Conservation (phyloP, 257 asterid species). For the Przewalskia tangutica region DNA sequence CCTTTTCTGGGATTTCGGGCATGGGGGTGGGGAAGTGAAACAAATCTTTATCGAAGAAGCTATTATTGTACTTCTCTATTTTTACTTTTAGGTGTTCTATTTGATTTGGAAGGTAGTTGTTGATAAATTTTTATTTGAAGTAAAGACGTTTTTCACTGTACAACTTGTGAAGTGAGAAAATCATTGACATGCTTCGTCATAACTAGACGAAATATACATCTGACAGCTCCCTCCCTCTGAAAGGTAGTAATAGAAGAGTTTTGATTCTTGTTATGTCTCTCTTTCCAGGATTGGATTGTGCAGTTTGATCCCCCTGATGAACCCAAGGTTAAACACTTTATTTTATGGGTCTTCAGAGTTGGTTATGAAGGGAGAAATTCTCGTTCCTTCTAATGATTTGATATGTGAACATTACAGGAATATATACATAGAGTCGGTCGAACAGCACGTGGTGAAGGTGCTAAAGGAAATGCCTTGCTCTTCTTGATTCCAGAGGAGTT, state of each 20-base stretch:
- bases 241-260: not conserved
- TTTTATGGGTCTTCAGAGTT: not conserved
- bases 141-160: not conserved
- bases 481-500: conserved; percentile 91
- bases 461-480: conserved; percentile 83
- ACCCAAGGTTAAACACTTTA: conserved; percentile 53
- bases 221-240: not conserved
- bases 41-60: not conserved
- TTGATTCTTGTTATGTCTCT: not conserved
- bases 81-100: not conserved
- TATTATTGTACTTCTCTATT: not conserved
- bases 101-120: not conserved
- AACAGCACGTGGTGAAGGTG: conserved; percentile 99
- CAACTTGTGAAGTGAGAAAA: not conserved
- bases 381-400: conserved; percentile 2
- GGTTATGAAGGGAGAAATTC: not conserved
- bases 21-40: not conserved
- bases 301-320: conserved; percentile 97
- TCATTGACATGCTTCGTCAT: not conserved
- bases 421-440: conserved; percentile 94
- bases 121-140: not conserved
- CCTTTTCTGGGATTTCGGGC: not conserved
- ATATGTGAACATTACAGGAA: conserved; percentile 43
- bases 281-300: conserved; percentile 90
- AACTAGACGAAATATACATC: not conserved